These are phyloP conservation scores for Dryadomyces quercivorus DNA, from an alignment of 2,329 filamentous ascomycete species.

Conservation along the genomic window DNA sequence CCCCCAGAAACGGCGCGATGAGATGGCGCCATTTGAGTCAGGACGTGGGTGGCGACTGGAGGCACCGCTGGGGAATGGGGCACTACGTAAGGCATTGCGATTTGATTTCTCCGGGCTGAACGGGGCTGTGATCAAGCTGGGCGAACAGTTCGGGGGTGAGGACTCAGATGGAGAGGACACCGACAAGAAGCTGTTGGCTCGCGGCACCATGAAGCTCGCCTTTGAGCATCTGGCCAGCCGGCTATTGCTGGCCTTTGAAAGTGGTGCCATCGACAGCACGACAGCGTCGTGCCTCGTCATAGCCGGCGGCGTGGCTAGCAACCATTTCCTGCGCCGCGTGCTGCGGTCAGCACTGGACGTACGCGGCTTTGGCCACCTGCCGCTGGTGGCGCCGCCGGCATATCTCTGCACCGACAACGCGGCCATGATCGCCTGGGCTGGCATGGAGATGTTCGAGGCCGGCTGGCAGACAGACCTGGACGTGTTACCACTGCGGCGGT, in stretches of 20 bases:
- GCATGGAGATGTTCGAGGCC: constrained; percentile 77
- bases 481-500: constrained; percentile 51
- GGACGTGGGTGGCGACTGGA: constrained; percentile 50
- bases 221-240: constrained; percentile 82
- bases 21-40: constrained; percentile 33
- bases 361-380: constrained; percentile 50
- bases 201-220: constrained; percentile 61
- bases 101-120: constrained; percentile 68
- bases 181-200: constrained; percentile 44
- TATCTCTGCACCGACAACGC: constrained; percentile 87
- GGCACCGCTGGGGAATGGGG: constrained; percentile 44
- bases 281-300: constrained; percentile 48
- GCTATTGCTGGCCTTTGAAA: constrained; percentile 52
- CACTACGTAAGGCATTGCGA: constrained; percentile 37
- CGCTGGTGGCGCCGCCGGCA: constrained; percentile 62
- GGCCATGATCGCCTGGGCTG: constrained; percentile 94
- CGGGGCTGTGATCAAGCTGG: constrained; percentile 29
- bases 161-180: neutral
- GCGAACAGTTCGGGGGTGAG: neutral
- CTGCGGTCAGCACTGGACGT: constrained; percentile 43
- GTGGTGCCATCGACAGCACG: constrained; percentile 9
- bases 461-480: constrained; percentile 56
- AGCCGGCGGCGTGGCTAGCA: constrained; percentile 83
- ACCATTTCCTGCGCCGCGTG: constrained; percentile 63
- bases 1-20: constrained; percentile 43